phyloP scores from a whole-genome alignment of 1,284 basidiomycete genomes.

The Heterobasidion parviporum region DNA sequence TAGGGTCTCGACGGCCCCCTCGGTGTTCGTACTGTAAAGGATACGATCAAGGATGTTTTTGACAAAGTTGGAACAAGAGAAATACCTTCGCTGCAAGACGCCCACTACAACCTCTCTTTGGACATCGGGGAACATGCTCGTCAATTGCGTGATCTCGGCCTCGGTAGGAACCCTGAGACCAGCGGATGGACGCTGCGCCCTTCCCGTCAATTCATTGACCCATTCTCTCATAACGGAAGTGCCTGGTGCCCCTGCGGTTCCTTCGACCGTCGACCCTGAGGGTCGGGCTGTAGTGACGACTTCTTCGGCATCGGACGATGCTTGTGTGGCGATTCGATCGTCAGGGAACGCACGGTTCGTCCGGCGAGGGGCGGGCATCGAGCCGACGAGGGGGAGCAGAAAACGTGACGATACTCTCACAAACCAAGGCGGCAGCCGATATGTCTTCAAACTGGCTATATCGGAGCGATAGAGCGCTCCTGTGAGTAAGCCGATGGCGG shows the following conservation, averaged over 20 bases:
- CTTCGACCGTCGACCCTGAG: conserved; percentile 3
- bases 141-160: conserved; percentile 65
- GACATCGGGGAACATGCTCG: conserved; percentile 78
- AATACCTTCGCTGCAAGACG: conserved; percentile 74
- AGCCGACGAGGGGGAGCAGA: conserved; percentile 59
- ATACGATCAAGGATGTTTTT: neutral
- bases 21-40: conserved; percentile 56
- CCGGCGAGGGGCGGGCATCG: conserved; percentile 44
- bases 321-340: conserved; percentile 16
- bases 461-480: conserved; percentile 80
- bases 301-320: conserved; percentile 24
- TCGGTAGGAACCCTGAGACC: conserved; percentile 67
- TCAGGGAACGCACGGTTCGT: conserved; percentile 55
- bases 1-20: conserved; percentile 76
- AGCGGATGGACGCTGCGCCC: conserved; percentile 34
- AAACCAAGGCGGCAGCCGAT: conserved; percentile 57
- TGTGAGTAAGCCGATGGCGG: conserved; percentile 55
- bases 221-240: conserved; percentile 69
- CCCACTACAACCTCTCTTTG: conserved; percentile 68
- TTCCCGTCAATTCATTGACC: conserved; percentile 73
- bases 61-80: neutral
- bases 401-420: conserved; percentile 42
- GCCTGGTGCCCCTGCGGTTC: conserved; percentile 10
- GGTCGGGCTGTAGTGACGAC: conserved; percentile 47
- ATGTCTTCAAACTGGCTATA: conserved; percentile 63